Conservation (phyloP, 495 filamentous ascomycete species). For the Chaetomium tenue region DNA sequence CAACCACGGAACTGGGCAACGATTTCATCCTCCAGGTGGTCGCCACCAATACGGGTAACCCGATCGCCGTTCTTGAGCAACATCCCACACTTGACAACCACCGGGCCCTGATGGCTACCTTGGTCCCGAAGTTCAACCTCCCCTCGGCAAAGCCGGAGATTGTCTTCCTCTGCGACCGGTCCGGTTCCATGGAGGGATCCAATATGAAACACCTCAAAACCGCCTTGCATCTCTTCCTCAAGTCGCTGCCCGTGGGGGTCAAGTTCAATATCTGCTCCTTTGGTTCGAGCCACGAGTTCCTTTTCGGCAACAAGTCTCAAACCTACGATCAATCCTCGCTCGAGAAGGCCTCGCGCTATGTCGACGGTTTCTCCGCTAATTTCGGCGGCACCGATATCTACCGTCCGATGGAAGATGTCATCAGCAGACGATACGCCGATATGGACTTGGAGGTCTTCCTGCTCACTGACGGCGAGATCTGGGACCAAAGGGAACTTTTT, state of each 20-base stretch:
- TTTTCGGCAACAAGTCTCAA: constrained; percentile 55
- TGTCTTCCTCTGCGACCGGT: constrained; percentile 69
- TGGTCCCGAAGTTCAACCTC: constrained; percentile 65
- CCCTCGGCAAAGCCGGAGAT: constrained; percentile 57
- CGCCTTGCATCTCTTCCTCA: constrained; percentile 66
- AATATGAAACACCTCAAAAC: constrained; percentile 54
- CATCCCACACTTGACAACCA: constrained; percentile 61
- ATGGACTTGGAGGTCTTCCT: constrained; percentile 63
- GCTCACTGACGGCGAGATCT: constrained; percentile 71
- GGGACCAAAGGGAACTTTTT: constrained; percentile 56
- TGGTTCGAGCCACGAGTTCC: constrained; percentile 50
- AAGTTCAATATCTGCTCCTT: constrained; percentile 78
- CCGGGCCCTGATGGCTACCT: constrained; percentile 62
- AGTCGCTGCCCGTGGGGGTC: constrained; percentile 63
- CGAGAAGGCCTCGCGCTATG: constrained; percentile 50
- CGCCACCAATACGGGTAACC: constrained; percentile 53
- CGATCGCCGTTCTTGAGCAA: constrained; percentile 61
- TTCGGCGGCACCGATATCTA: constrained; percentile 72
- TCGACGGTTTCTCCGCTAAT: constrained; percentile 49
- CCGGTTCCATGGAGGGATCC: constrained; percentile 58
- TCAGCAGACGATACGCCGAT: constrained; percentile 51
- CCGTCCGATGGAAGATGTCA: constrained; percentile 50
- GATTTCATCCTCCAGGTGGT: constrained; percentile 58
- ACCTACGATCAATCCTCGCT: constrained; percentile 54
- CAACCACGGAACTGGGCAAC: constrained; percentile 45